Conservation (phyloP, 1,284 basidiomycete species). For the Tetrapyrgos nigripes region DNA sequence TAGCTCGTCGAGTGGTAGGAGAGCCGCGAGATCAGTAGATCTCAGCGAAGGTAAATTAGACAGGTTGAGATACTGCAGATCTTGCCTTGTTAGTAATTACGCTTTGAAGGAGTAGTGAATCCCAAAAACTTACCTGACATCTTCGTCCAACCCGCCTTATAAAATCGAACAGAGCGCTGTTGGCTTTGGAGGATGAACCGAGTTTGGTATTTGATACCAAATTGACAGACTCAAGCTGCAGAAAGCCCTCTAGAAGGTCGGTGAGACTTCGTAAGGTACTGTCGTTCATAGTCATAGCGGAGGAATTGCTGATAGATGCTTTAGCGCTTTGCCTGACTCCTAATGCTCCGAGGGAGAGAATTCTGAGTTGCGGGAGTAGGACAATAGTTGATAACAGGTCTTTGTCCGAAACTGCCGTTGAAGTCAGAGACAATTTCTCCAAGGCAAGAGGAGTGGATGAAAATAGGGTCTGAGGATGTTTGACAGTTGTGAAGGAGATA, state of each 20-base stretch:
- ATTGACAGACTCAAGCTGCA: conserved; percentile 56
- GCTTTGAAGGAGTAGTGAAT: background rate
- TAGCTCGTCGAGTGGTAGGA: conserved; percentile 42
- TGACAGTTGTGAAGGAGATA: conserved; percentile 67
- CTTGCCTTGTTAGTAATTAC: background rate
- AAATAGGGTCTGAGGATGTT: conserved; percentile 36
- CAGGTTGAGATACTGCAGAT: conserved; percentile 60
- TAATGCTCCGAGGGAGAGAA: conserved; percentile 65
- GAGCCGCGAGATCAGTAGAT: conserved; percentile 58
- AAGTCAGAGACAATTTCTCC: conserved; percentile 68
- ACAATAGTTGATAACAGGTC: conserved; percentile 51
- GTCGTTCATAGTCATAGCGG: conserved; percentile 64
- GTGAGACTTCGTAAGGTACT: conserved; percentile 52
- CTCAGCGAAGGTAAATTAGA: conserved; percentile 56
- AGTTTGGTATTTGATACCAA: conserved; percentile 70
- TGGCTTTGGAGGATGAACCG: conserved; percentile 43
- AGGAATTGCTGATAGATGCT: conserved; percentile 49
- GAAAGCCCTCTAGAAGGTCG: conserved; percentile 41
- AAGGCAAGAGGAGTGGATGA: conserved; percentile 33
- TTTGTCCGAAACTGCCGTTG: conserved; percentile 49
- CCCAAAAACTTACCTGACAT: conserved; percentile 53
- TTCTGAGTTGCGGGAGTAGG: conserved; percentile 48
- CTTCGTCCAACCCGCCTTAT: conserved; percentile 59
- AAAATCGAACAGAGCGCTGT: conserved; percentile 51
- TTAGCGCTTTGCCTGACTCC: conserved; percentile 55